phyloP scores from a whole-genome alignment of 164 flowering plant species.

The Dillenia turbinata region DNA sequence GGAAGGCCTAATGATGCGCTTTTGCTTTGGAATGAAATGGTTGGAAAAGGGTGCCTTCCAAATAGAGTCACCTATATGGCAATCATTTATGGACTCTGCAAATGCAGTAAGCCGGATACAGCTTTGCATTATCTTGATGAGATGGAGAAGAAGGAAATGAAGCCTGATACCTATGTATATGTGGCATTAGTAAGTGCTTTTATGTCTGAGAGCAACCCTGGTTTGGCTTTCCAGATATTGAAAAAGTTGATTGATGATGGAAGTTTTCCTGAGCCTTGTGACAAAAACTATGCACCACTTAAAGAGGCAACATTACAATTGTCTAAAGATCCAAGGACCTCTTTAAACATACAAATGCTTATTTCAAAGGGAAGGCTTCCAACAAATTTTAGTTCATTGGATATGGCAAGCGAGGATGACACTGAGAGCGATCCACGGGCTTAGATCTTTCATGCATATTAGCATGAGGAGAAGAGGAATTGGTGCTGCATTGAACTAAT shows the following conservation, averaged over 20 bases:
- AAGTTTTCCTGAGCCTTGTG: slow-evolving; percentile 37
- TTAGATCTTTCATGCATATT: no score
- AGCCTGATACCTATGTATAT: slow-evolving; percentile 52
- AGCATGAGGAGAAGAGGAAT: no score
- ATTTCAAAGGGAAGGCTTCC: slow-evolving; percentile 44
- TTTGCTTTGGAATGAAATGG: slow-evolving; percentile 65
- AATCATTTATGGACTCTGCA: slow-evolving; percentile 76
- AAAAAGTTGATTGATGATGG: slow-evolving; percentile 44
- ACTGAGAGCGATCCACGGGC: no score
- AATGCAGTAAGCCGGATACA: slow-evolving; percentile 45
- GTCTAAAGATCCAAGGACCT: slow-evolving; percentile 40
- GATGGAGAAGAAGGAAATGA: slow-evolving; percentile 62
- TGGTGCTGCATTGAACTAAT: no score
- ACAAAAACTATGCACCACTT: slow-evolving; percentile 36
- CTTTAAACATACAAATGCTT: slow-evolving; percentile 39
- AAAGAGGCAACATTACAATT: slow-evolving; percentile 36
- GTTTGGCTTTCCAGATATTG: slow-evolving; percentile 44
- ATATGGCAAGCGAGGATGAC: no score
- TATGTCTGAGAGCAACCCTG: slow-evolving; percentile 24
- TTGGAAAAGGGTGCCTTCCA: slow-evolving; percentile 47
- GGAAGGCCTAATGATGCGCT: slow-evolving; percentile 68
- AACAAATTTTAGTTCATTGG: background rate
- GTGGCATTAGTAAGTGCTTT: slow-evolving; percentile 49
- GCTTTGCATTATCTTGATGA: slow-evolving; percentile 44
- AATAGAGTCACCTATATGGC: slow-evolving; percentile 69